These are phyloP conservation scores for Leavenworthia alabamica DNA, from an alignment of 345 rosid species.

Conservation along the genomic window DNA sequence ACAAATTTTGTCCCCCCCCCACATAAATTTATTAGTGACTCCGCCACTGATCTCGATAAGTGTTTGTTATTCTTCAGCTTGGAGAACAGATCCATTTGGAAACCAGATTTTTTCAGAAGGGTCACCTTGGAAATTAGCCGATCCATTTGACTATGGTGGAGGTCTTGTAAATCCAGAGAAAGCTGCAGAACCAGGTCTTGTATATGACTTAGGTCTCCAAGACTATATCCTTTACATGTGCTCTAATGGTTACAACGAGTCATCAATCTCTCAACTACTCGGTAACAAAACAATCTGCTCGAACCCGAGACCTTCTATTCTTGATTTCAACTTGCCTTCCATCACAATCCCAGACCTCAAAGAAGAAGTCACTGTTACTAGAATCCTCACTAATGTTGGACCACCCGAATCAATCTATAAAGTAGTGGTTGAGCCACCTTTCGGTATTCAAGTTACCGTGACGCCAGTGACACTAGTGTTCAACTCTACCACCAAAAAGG, in stretches of 20 bases:
- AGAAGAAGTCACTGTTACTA: conserved; percentile 12
- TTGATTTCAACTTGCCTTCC: conserved; percentile 44
- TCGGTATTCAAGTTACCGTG: conserved; percentile 19
- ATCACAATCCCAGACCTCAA: conserved; percentile 29
- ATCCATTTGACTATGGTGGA: conserved; percentile 50
- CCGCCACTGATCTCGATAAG: background rate
- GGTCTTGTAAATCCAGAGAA: conserved; percentile 52
- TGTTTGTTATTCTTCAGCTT: conserved; percentile 6
- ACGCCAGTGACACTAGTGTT: conserved; percentile 22
- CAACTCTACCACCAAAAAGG: conserved; percentile 5
- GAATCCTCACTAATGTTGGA: conserved; percentile 46
- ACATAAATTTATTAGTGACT: too few species aligned
- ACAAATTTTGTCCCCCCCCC: too few species aligned
- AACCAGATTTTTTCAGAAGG: conserved; percentile 39
- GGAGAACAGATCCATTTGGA: conserved; percentile 34
- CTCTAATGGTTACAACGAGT: conserved; percentile 36
- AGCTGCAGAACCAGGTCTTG: conserved; percentile 51
- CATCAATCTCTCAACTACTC: conserved; percentile 39
- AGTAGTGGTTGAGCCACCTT: conserved; percentile 19
- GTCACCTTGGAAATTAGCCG: conserved; percentile 30
- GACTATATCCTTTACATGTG: conserved; percentile 48
- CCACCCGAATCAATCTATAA: conserved; percentile 26
- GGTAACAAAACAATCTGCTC: conserved; percentile 30
- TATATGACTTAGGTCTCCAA: conserved; percentile 41
- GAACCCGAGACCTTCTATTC: background rate